These are phyloP conservation scores for Penicillium sp. DNA, from an alignment of 2,329 filamentous ascomycete species.

Conservation along the genomic window DNA sequence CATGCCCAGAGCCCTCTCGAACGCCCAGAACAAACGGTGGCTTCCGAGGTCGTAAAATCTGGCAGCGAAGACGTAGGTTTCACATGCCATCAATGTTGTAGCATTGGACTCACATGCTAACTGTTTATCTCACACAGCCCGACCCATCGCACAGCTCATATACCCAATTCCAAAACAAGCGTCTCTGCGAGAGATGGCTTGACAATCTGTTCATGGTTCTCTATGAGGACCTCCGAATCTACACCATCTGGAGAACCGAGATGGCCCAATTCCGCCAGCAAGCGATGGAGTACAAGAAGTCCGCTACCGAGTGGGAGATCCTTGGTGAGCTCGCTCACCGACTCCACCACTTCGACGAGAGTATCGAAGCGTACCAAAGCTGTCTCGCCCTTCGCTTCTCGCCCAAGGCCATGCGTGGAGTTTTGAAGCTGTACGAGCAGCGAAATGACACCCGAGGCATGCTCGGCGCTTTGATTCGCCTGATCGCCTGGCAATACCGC, in stretches of 20 bases:
- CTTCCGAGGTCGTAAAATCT: conserved; percentile 74
- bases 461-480: conserved; percentile 79
- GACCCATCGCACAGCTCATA: conserved; percentile 71
- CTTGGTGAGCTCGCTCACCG: conserved; percentile 89
- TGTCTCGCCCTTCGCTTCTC: conserved; percentile 88
- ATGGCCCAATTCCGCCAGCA: conserved; percentile 95
- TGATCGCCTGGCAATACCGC: conserved; percentile 97
- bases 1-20: conserved; percentile 58
- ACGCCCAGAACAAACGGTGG: conserved; percentile 76
- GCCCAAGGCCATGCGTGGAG: conserved; percentile 85
- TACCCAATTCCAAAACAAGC: conserved; percentile 93
- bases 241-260: conserved; percentile 98
- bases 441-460: conserved; percentile 77
- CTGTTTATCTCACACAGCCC: conserved; percentile 46
- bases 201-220: conserved; percentile 99
- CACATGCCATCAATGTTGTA: not conserved
- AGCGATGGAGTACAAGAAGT: conserved; percentile 94
- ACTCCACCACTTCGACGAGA: conserved; percentile 88
- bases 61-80: conserved; percentile 68
- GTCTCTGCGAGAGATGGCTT: conserved; percentile 94
- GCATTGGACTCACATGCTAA: conserved; percentile 6
- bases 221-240: conserved; percentile 95
- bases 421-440: conserved; percentile 77
- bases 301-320: conserved; percentile 97
- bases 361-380: conserved; percentile 86